Evolutionary conservation across 768 basidiomycete species (phyloP).

Genomic region (Mycena alexandri): DNA sequence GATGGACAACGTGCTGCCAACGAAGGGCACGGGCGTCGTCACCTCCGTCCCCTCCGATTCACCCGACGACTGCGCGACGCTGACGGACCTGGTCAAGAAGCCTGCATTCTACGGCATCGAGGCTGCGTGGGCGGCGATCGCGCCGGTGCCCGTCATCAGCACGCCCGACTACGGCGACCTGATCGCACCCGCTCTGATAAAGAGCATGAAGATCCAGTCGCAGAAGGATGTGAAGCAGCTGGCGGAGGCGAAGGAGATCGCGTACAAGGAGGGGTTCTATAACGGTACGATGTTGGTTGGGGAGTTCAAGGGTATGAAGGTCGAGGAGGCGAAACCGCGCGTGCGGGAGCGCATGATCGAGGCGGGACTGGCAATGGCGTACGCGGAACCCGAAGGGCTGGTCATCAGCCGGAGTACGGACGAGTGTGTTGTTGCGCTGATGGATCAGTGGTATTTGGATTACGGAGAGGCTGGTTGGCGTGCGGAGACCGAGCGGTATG

Average conservation of each 20-base stretch:
- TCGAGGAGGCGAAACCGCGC: constrained; percentile 92
- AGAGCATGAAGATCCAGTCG: constrained; percentile 93
- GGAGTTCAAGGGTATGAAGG: constrained; percentile 88
- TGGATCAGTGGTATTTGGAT: constrained; percentile 99
- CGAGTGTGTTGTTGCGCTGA: constrained; percentile 97
- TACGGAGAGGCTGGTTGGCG: constrained; percentile 96
- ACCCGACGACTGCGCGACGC: constrained; percentile 94
- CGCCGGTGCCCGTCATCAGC: constrained; percentile 88
- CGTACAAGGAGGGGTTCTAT: constrained; percentile 99
- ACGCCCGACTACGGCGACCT: constrained; percentile 96
- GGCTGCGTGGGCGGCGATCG: constrained; percentile 85
- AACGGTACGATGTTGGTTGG: constrained; percentile 92
- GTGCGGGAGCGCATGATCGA: constrained; percentile 89
- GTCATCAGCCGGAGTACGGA: constrained; percentile 93
- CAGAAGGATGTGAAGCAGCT: constrained; percentile 95
- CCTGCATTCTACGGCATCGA: constrained; percentile 96
- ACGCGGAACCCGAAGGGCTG: constrained; percentile 94
- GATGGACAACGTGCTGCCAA: constrained; percentile 98
- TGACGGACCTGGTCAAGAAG: constrained; percentile 95
- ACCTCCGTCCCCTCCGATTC: constrained; percentile 99
- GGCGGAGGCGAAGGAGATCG: constrained; percentile 96
- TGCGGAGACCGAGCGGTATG: constrained; percentile 84
- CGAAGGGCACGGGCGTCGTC: constrained; percentile 98
- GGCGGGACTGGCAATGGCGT: constrained; percentile 83
- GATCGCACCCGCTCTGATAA: constrained; percentile 85